phyloP scores from a whole-genome alignment of 345 rosid genomes.

The Eucalyptus curtisii region DNA sequence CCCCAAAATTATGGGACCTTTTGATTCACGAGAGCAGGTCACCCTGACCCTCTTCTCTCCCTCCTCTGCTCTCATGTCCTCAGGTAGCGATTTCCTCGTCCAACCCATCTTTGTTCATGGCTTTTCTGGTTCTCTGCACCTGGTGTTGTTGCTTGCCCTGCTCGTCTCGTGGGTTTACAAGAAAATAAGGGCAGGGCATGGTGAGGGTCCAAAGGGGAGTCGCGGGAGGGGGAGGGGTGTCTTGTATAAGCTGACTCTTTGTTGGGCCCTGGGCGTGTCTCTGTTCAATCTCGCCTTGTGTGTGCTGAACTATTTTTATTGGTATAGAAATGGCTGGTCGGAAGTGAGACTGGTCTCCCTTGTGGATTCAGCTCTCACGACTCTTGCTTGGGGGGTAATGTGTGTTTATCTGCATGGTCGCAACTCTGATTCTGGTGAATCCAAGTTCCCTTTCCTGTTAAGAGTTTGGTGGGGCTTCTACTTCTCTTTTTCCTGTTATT shows the following conservation, averaged over 20 bases:
- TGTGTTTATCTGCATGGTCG: slow-evolving; percentile 15
- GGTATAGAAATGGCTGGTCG: slow-evolving; percentile 30
- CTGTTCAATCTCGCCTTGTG: slow-evolving; percentile 16
- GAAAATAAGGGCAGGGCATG: not conserved
- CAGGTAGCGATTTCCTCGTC: slow-evolving; percentile 8
- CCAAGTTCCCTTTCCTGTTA: slow-evolving; percentile 19
- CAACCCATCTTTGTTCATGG: slow-evolving; percentile 14
- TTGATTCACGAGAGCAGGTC: not conserved
- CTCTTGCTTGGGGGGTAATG: slow-evolving; percentile 34
- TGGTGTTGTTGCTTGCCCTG: slow-evolving; percentile 6
- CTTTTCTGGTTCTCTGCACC: slow-evolving; percentile 17
- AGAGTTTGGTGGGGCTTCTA: slow-evolving; percentile 52
- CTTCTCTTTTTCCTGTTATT: slow-evolving; percentile 24
- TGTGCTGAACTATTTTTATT: slow-evolving; percentile 20
- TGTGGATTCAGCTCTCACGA: slow-evolving; percentile 19
- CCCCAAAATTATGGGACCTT: not conserved
- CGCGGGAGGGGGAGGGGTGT: not conserved
- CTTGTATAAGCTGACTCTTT: not conserved
- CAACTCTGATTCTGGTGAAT: slow-evolving; percentile 1
- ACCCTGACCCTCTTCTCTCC: not conserved
- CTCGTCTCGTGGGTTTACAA: not conserved
- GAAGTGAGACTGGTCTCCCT: slow-evolving; percentile 19
- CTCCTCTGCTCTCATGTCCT: not conserved
- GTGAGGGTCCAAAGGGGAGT: not conserved
- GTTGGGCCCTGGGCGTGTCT: slow-evolving; percentile 23